These are phyloP conservation scores for Massarina eburnea DNA, from an alignment of 2,329 filamentous ascomycete genomes.

Conservation along the genomic window DNA sequence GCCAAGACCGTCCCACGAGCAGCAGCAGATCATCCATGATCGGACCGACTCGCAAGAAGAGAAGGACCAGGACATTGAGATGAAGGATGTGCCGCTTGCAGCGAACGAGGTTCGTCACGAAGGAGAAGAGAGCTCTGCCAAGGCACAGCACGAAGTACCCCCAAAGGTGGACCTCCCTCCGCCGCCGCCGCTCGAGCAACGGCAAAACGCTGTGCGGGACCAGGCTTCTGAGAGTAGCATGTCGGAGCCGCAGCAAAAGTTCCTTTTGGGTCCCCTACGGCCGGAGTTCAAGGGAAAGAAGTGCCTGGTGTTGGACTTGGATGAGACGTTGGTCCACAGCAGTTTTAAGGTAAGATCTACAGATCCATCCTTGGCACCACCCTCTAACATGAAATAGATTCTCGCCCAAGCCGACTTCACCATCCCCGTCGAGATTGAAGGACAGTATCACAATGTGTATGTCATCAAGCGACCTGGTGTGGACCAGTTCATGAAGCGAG, in stretches of 20 bases:
- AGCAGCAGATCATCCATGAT: constrained; percentile 51
- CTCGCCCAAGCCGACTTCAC: constrained; percentile 98
- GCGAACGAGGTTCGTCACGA: constrained; percentile 52
- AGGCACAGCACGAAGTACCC: constrained; percentile 27
- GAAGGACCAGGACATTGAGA: constrained; percentile 61
- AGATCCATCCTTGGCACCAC: not conserved
- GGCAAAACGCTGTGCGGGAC: constrained; percentile 43
- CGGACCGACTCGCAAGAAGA: constrained; percentile 52
- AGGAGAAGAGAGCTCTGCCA: constrained; percentile 26
- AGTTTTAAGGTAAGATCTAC: constrained; percentile 80
- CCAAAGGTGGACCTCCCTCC: constrained; percentile 56
- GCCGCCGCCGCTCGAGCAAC: constrained; percentile 55
- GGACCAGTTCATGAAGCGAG: constrained; percentile 97
- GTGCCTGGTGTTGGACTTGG: constrained; percentile 90
- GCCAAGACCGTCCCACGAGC: constrained; percentile 38
- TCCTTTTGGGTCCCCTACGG: constrained; percentile 77
- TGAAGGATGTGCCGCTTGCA: constrained; percentile 63
- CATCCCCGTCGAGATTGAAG: constrained; percentile 97
- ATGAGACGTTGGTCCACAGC: constrained; percentile 96
- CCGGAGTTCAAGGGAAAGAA: constrained; percentile 84
- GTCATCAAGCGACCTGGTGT: constrained; percentile 99
- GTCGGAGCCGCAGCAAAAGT: constrained; percentile 57
- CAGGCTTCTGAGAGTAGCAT: constrained; percentile 46
- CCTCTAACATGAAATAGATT: constrained; percentile 62
- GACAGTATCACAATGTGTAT: constrained; percentile 98